phyloP scores from a whole-genome alignment of 2,329 filamentous ascomycete species.

The Xylaria arbuscula region DNA sequence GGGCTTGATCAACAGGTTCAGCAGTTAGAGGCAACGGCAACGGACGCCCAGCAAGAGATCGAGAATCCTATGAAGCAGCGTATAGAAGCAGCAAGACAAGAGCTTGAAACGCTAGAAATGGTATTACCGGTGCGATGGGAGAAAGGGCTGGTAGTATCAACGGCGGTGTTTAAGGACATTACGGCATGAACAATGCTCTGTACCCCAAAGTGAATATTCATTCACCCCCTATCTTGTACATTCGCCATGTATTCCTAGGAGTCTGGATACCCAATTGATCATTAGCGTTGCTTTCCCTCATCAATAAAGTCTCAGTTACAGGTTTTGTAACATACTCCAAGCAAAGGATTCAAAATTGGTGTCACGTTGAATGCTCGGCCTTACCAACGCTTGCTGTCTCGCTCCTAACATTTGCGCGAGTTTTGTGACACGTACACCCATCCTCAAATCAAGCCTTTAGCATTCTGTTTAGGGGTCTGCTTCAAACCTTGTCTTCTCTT shows the following conservation, averaged over 20 bases:
- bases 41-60: conserved; percentile 24
- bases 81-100: conserved; percentile 48
- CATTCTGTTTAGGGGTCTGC: neutral
- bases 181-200: conserved; percentile 15
- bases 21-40: conserved; percentile 38
- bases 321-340: neutral
- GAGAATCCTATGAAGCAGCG: conserved; percentile 46
- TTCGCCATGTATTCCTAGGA: conserved; percentile 6
- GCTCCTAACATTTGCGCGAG: neutral
- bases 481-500: conserved; percentile 14
- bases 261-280: conserved; percentile 32
- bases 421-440: conserved; percentile 14
- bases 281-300: neutral
- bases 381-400: neutral
- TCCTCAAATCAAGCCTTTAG: conserved; percentile 3
- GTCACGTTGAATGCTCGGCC: neutral
- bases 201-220: conserved; percentile 2
- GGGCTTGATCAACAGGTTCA: conserved; percentile 41
- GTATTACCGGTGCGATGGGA: conserved; percentile 48
- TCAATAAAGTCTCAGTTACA: neutral
- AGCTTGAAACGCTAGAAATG: conserved; percentile 48
- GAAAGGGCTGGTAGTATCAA: conserved; percentile 47
- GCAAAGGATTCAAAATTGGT: neutral
- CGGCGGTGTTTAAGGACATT: conserved; percentile 48
- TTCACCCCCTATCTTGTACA: neutral